Base-by-base conservation (phyloP, 2,329 filamentous ascomycete species). In the Fusarium nisikadoi region DNA sequence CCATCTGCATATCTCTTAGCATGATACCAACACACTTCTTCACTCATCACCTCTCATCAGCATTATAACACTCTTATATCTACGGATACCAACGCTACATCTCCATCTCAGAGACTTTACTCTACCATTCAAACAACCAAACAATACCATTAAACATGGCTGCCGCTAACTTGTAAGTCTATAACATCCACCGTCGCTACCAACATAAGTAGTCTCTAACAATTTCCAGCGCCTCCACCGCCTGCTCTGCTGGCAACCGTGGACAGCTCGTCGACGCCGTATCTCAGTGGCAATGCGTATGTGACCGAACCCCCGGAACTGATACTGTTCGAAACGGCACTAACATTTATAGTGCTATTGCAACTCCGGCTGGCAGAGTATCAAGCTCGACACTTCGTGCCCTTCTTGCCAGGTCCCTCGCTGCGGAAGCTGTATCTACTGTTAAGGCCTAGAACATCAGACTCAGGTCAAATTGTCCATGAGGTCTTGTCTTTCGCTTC, bases 351-450 rank as follows among this genome's bases (percentile, higher is more conserved):
- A 72, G 71, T 73, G 71, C 17, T 20, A 62, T 1, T 73, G 71
- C 25, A 4, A 2, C 3, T 3, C 9, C 6, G 71, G 71, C 4
- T 65, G 57, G 59, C 58, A 29, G 23, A 25, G 23, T n/a, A n/a
- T n/a, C n/a, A n/a, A n/a, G n/a, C n/a, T n/a, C n/a, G n/a, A n/a
- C n/a, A n/a, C n/a, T n/a, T n/a, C n/a, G n/a, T n/a, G n/a, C n/a
- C n/a, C n/a, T 29, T 29, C 27, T 2, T 73, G 70, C 16, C 4
- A 23, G 1, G 17, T 29, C 12, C 25, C 13, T 23, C 78, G 77
- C 5, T 79, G 78, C 47, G 0, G 1, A 1, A 4, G 54, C 35
- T 79, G 78, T 55, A n/a, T 7, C 35, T 79, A 77, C 59, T 59
- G 19, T 41, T 53, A 62, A 39, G 35, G 7, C 6, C 5, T 10